phyloP scores from a whole-genome alignment of 257 asterid species.

The Capsicum rhomboideum region DNA sequence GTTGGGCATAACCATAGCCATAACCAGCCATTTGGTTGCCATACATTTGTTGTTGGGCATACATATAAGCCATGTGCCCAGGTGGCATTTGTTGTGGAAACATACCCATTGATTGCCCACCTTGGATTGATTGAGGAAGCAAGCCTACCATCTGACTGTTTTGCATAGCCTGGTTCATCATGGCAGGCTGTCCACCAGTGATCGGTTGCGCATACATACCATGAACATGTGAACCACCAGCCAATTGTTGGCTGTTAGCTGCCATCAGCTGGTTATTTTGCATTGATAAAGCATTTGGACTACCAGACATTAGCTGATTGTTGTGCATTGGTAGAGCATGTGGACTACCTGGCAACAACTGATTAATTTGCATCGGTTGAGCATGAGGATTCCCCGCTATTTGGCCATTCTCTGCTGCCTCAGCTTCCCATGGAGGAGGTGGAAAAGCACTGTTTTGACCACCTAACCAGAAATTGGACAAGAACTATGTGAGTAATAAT shows the following conservation, averaged over 20 bases:
- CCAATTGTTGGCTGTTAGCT: constrained; percentile 29
- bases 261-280: constrained; percentile 10
- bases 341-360: constrained; percentile 14
- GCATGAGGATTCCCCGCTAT: constrained; percentile 28
- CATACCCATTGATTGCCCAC: constrained; percentile 33
- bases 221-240: constrained; percentile 26
- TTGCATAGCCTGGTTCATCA: constrained; percentile 27
- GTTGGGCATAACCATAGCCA: constrained; percentile 57
- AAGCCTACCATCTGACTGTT: constrained; percentile 24
- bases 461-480: constrained; percentile 25
- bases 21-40: constrained; percentile 59
- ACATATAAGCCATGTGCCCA: constrained; percentile 70
- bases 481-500: background rate
- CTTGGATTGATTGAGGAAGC: constrained; percentile 27
- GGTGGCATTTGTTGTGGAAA: constrained; percentile 63
- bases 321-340: constrained; percentile 2
- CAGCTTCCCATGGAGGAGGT: constrained; percentile 97
- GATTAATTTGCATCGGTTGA: constrained; percentile 40
- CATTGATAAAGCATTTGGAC: background rate
- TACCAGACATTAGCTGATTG: constrained; percentile 7
- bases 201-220: constrained; percentile 43
- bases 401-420: constrained; percentile 34
- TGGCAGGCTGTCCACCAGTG: constrained; percentile 22
- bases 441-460: constrained; percentile 49
- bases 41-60: constrained; percentile 74